Conservation (phyloP, 2,329 filamentous ascomycete species). For the Fusarium sp. region DNA sequence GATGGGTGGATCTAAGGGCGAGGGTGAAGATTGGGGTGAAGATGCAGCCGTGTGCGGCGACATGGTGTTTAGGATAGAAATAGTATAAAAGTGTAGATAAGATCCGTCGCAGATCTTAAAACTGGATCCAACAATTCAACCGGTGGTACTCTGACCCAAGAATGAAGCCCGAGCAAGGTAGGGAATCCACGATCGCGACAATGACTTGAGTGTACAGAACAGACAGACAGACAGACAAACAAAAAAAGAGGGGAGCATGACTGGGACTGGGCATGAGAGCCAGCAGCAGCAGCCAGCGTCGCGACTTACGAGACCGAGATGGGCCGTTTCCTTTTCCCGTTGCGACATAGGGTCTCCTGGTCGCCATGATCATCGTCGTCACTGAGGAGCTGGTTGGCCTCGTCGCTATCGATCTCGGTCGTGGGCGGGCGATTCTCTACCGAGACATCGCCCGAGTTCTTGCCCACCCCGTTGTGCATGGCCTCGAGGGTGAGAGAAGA, state of each 20-base stretch:
- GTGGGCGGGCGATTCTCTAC: slow-evolving; percentile 49
- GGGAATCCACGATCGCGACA: slow-evolving; percentile 5
- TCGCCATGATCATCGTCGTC: slow-evolving; percentile 62
- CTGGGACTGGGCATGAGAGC: background rate
- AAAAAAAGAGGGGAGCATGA: slow-evolving; percentile 4
- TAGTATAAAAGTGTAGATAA: slow-evolving; percentile 36
- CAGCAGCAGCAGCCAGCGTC: slow-evolving; percentile 1
- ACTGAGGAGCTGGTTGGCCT: slow-evolving; percentile 45
- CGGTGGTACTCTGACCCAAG: slow-evolving; percentile 5
- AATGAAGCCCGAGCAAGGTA: slow-evolving; percentile 14
- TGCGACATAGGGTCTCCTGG: slow-evolving; percentile 50
- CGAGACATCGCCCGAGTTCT: slow-evolving; percentile 43
- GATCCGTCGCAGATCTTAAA: slow-evolving; percentile 33
- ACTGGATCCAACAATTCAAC: slow-evolving; percentile 11
- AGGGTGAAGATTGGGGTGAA: slow-evolving; percentile 29
- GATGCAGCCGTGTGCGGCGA: slow-evolving; percentile 28
- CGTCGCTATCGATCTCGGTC: slow-evolving; percentile 61
- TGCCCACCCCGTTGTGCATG: slow-evolving; percentile 46
- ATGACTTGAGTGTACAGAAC: slow-evolving; percentile 22
- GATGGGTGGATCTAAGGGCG: slow-evolving; percentile 19
- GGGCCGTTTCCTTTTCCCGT: slow-evolving; percentile 69
- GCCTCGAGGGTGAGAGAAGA: slow-evolving; percentile 15
- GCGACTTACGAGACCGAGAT: slow-evolving; percentile 68
- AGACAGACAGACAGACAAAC: background rate
- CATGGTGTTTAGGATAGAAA: slow-evolving; percentile 35